Conservation (phyloP, 2,329 filamentous ascomycete species). For the Colletotrichum phormii region DNA sequence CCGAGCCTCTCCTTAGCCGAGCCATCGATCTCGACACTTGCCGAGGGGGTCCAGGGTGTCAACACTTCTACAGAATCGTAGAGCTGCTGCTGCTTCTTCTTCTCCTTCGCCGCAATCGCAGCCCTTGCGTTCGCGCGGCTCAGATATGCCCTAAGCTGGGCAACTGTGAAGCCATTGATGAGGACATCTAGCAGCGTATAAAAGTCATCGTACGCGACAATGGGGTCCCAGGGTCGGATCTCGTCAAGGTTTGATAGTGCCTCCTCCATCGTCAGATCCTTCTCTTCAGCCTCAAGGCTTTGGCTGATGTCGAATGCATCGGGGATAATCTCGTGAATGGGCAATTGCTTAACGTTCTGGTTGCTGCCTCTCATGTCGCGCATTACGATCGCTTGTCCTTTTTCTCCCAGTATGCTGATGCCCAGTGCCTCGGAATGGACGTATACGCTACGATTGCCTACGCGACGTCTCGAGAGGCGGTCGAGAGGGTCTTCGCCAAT, state of each 20-base stretch:
- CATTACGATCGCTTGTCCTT: conserved; percentile 61
- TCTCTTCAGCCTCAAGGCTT: conserved; percentile 44
- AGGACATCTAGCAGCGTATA: conserved; percentile 52
- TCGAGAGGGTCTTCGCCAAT: not conserved
- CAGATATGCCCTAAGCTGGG: conserved; percentile 60
- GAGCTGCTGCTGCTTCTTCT: conserved; percentile 9
- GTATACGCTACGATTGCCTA: conserved; percentile 17
- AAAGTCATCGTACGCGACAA: conserved; percentile 55
- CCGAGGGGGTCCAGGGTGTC: conserved; percentile 54
- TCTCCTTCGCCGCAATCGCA: conserved; percentile 10
- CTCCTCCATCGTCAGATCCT: conserved; percentile 47
- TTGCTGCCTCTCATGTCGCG: conserved; percentile 44
- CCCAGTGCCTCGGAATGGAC: conserved; percentile 39
- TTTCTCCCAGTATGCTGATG: conserved; percentile 50
- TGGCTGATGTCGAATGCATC: conserved; percentile 45
- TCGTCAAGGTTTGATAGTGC: conserved; percentile 60
- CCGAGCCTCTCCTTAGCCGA: conserved; percentile 54
- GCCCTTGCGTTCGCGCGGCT: not conserved
- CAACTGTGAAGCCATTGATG: conserved; percentile 57
- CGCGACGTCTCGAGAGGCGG: conserved; percentile 4
- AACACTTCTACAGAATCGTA: conserved; percentile 56
- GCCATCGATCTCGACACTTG: conserved; percentile 25
- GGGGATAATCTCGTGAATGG: conserved; percentile 7
- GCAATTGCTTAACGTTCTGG: conserved; percentile 22
- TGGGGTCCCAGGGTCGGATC: conserved; percentile 55